Percentiles rank a stretch among this genome's conserved stretches.
Conservation (phyloP, 192 early-diverging fungal species). For the Jimgerdemannia lactiflua region DNA sequence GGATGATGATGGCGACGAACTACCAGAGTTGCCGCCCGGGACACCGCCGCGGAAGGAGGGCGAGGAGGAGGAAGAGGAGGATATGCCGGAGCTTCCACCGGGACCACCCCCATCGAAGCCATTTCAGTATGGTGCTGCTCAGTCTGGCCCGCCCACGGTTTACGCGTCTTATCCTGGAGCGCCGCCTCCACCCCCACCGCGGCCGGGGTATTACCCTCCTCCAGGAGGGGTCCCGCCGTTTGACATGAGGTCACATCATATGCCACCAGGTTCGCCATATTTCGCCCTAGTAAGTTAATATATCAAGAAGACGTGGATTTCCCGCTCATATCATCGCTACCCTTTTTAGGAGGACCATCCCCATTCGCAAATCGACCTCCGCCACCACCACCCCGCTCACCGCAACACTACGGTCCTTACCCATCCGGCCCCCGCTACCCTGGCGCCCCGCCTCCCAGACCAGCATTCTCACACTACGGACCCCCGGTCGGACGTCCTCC, state of each 20-base stretch:
- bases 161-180: neutral
- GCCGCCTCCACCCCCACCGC: constrained; percentile 1
- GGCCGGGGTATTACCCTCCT: constrained; percentile 9
- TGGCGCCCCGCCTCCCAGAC: constrained; percentile 38
- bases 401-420: constrained; percentile 16
- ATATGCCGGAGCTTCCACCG: neutral
- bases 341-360: neutral
- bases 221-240: constrained; percentile 1
- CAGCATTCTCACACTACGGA: constrained; percentile 30
- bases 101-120: constrained; percentile 31
- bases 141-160: neutral
- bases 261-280: neutral
- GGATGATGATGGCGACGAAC: neutral
- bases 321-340: neutral
- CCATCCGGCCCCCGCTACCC: constrained; percentile 39
- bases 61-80: neutral
- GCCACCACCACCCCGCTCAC: neutral
- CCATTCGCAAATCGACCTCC: neutral
- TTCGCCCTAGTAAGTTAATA: neutral
- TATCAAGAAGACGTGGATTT: neutral
- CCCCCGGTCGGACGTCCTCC: constrained; percentile 30
- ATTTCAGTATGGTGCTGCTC: constrained; percentile 26
- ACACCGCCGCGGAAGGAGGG: neutral
- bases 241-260: neutral
- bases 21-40: neutral